These are phyloP conservation scores for Crithidia expoeki DNA, from an alignment of 208 protist species.

Conservation along the genomic window DNA sequence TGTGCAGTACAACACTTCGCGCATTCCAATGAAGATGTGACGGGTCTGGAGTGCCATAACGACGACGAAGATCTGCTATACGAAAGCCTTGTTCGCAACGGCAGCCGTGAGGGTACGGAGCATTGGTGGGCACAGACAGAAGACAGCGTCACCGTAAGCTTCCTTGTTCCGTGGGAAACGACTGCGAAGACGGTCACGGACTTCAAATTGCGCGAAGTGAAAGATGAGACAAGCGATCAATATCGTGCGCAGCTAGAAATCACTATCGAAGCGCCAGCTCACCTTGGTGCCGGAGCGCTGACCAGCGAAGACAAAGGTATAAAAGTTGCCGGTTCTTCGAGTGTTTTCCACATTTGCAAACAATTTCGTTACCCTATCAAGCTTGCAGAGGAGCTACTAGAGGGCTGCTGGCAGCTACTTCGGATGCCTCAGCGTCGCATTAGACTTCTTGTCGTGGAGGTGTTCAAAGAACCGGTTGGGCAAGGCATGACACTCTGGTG, in stretches of 20 bases:
- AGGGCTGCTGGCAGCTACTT: slow-evolving; percentile 81
- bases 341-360: slow-evolving; percentile 11
- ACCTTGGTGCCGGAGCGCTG: not conserved
- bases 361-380: slow-evolving; percentile 73
- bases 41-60: slow-evolving; percentile 11
- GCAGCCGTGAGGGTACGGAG: slow-evolving; percentile 53
- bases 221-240: not conserved
- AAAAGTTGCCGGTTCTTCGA: not conserved
- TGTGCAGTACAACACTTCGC: not conserved
- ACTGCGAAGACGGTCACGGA: slow-evolving; percentile 43
- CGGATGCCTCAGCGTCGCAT: slow-evolving; percentile 41
- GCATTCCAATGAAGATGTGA: not conserved
- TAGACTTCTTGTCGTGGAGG: slow-evolving; percentile 67
- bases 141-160: slow-evolving; percentile 66
- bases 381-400: slow-evolving; percentile 57
- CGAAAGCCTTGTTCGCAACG: slow-evolving; percentile 61
- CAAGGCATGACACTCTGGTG: slow-evolving; percentile 75
- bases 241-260: slow-evolving; percentile 18
- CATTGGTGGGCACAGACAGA: slow-evolving; percentile 79
- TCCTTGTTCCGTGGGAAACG: slow-evolving; percentile 61
- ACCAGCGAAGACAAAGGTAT: not conserved
- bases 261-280: not conserved
- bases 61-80: slow-evolving; percentile 74
- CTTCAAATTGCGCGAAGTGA: slow-evolving; percentile 40
- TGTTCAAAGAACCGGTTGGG: slow-evolving; percentile 71